Percentiles rank a stretch among this genome's conserved stretches.
Conservation (phyloP, 192 early-diverging fungal genomes). For the Coemansia sp. region DNA sequence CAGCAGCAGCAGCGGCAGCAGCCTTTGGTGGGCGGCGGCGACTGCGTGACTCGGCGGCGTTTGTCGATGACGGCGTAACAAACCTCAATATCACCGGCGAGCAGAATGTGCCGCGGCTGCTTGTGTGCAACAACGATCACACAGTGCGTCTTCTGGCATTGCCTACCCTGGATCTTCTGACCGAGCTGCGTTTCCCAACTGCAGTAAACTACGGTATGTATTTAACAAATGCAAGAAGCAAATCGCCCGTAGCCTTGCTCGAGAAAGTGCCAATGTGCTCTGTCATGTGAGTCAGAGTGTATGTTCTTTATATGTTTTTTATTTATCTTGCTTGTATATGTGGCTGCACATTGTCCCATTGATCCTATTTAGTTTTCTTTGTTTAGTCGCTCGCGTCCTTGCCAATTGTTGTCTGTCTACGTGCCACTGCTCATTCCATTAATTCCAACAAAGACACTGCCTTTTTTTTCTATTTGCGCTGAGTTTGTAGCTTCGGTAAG, state of each 20-base stretch:
- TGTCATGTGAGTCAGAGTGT: too few species aligned
- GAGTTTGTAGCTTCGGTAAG: conserved; percentile 73
- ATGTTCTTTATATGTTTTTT: too few species aligned
- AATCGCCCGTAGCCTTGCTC: too few species aligned
- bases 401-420: too few species aligned
- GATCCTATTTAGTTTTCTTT: too few species aligned
- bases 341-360: too few species aligned
- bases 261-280: too few species aligned
- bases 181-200: conserved; percentile 77
- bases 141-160: conserved; percentile 87
- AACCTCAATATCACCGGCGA: conserved; percentile 61
- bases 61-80: conserved; percentile 75
- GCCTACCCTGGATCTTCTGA: conserved; percentile 71
- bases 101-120: conserved; percentile 60
- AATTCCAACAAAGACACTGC: background rate
- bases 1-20: too few species aligned
- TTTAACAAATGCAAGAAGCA: too few species aligned
- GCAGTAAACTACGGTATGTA: conserved; percentile 80
- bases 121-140: conserved; percentile 93
- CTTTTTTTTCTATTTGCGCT: conserved; percentile 29
- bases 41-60: conserved; percentile 51
- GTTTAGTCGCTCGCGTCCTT: too few species aligned
- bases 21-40: conserved; percentile 27
- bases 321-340: too few species aligned
- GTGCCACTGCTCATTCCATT: background rate